Base-by-base conservation (phyloP, 257 asterid genomes). In the Linderniella brevidens region DNA sequence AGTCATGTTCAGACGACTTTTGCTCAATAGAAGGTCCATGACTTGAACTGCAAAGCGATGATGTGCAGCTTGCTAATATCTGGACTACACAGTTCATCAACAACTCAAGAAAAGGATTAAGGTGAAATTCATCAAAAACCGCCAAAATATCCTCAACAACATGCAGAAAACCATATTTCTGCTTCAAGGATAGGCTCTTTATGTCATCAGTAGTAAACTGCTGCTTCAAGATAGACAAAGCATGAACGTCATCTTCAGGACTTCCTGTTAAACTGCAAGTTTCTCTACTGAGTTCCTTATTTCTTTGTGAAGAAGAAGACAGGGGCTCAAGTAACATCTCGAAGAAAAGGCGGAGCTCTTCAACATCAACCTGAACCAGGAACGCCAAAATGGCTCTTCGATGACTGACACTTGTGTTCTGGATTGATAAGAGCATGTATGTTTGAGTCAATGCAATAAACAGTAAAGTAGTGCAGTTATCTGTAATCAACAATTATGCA, bases 321-420 rank as follows among this genome's bases (percentile, higher is more conserved):
- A 88, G 70, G 39, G 96, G 92, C 67, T 66, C 70, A 56, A 77
- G 54, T 57, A 88, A 67, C 71, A 84, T 63, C 62, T 66, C 48
- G 75, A 84, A 84, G 79, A 88, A 78, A 46, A 84, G 77, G 54
- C 93, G 79, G 60, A 88, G 94, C 70, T 88, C 96, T 8, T 71
- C 78, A 46, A 68, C 57, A 54, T 88, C 96, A 60, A 88, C 93
- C 68, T 84, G 83, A 44, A 83, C 69, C 65, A 88, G 63, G 70
- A 84, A 84, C 37, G 78, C 85, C 55, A 88, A 84, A 69, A 88
- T 73, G 39, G 94, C 92, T 71, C 58, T 81, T 64, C 98, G 79
- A 48, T 76, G 86, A 61, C 62, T 60, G 44, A 66, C 72, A 57
- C 84, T 68, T 48, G 86, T 73, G 60, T 66, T 76, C 98, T 88